Conservation (phyloP, 148 eudicot species). For the Selenicereus undatus region DNA sequence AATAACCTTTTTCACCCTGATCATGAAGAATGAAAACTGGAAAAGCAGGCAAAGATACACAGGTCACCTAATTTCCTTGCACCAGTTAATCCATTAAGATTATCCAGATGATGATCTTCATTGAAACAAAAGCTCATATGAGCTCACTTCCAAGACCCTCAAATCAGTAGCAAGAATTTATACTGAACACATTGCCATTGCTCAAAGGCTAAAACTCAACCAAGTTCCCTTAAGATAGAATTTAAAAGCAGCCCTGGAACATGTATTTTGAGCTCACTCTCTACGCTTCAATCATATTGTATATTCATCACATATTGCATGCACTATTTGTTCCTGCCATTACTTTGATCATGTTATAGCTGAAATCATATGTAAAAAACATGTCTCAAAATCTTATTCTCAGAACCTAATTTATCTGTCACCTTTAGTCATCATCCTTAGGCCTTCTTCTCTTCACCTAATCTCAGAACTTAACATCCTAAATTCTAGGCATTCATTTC, state of each 20-base stretch:
- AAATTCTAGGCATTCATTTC: too few relatives aligned
- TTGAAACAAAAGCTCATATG: background rate
- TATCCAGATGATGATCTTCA: background rate
- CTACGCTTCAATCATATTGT: too few relatives aligned
- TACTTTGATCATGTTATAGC: too few relatives aligned
- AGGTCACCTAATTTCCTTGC: background rate
- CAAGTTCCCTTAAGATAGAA: background rate
- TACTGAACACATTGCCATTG: background rate
- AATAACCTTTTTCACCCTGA: background rate
- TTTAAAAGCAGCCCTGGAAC: background rate
- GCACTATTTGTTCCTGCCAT: too few relatives aligned
- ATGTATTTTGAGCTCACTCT: too few relatives aligned
- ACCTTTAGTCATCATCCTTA: too few relatives aligned
- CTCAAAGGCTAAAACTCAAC: background rate
- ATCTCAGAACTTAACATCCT: too few relatives aligned
- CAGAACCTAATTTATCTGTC: too few relatives aligned
- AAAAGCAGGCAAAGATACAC: background rate
- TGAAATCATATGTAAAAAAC: too few relatives aligned
- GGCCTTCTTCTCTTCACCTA: too few relatives aligned
- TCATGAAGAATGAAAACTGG: background rate
- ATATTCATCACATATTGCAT: too few relatives aligned
- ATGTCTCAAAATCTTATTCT: too few relatives aligned
- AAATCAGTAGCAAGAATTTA: background rate
- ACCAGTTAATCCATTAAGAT: background rate
- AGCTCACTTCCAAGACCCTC: background rate